Conservation (phyloP, 2,329 filamentous ascomycete genomes). For the Aspergillus udagawae region DNA sequence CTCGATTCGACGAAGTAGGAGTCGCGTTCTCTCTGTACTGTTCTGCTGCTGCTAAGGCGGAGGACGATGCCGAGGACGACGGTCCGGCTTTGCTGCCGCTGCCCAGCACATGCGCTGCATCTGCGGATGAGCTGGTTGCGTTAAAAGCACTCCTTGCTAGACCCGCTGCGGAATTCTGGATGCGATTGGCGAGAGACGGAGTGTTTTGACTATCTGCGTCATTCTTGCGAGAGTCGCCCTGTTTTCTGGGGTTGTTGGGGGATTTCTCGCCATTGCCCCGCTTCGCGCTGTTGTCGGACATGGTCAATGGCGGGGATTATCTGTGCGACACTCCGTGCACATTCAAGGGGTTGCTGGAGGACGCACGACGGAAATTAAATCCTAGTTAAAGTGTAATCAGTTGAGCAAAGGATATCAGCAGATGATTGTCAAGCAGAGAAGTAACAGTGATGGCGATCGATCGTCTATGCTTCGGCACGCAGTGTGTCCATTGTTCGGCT, state of each 20-base stretch:
- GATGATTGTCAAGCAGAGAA: neutral
- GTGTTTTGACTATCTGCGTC: slow-evolving; percentile 10
- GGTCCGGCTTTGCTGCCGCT: slow-evolving; percentile 19
- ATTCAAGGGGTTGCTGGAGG: neutral
- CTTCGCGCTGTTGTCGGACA: slow-evolving; percentile 17
- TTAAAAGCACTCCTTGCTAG: slow-evolving; percentile 32
- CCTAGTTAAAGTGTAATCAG: neutral
- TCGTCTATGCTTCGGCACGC: neutral
- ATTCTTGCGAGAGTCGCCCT: slow-evolving; percentile 3
- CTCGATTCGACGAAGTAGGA: slow-evolving; percentile 6
- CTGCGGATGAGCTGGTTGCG: slow-evolving; percentile 15
- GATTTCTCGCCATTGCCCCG: slow-evolving; percentile 12
- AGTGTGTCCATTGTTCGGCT: neutral
- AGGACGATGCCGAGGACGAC: slow-evolving; percentile 9
- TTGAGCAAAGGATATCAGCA: neutral
- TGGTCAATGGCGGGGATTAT: slow-evolving; percentile 7
- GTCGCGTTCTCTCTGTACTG: slow-evolving; percentile 9
- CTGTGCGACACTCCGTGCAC: neutral
- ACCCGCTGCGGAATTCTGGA: slow-evolving; percentile 33
- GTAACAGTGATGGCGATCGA: neutral
- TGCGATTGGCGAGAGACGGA: slow-evolving; percentile 23
- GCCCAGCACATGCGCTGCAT: slow-evolving; percentile 19
- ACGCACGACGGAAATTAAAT: neutral
- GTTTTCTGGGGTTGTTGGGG: slow-evolving; percentile 6
- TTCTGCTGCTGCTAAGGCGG: slow-evolving; percentile 17